Evolutionary conservation across 306 rosid genomes (phyloP).

Genomic region (Sophora flavescens): DNA sequence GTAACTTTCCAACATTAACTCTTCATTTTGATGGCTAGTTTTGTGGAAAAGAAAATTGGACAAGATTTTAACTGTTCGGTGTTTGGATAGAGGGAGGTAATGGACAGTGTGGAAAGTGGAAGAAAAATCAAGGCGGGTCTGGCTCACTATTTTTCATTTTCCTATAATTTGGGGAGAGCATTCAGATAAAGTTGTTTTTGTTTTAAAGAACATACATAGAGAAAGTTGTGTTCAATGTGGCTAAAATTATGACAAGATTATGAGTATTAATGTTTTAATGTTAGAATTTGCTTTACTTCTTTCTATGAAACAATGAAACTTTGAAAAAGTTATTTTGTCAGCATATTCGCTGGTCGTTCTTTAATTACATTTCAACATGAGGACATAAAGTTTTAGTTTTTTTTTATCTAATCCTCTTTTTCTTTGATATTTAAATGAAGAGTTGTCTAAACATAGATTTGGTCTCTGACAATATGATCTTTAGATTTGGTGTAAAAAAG

Average conservation of each 20-base stretch:
- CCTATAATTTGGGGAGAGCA: conserved; percentile 22
- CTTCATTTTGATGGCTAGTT: conserved; percentile 34
- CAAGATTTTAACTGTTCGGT: too few species aligned
- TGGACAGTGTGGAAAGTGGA: conserved; percentile 27
- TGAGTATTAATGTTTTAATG: not conserved
- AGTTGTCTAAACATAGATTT: not conserved
- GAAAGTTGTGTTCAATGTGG: conserved; percentile 24
- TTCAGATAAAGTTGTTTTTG: conserved; percentile 6
- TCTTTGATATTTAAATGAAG: conserved; percentile 23
- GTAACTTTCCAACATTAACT: conserved; percentile 35
- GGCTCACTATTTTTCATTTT: not conserved
- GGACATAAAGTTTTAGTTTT: not conserved
- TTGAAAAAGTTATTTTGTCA: not conserved
- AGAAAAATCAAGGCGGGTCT: conserved; percentile 12
- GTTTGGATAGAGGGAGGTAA: too few species aligned
- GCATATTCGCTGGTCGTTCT: not conserved
- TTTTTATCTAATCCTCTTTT: conserved; percentile 6
- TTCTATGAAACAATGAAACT: not conserved
- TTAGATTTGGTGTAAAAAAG: not conserved
- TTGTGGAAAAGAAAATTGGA: conserved; percentile 25
- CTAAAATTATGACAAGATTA: conserved; percentile 12
- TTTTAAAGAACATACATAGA: not conserved
- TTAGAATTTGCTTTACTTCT: not conserved
- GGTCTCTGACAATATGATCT: not conserved
- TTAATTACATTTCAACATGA: not conserved